These are phyloP conservation scores for Fusarium decemcellulare DNA, from an alignment of 2,329 filamentous ascomycete genomes.

Conservation along the genomic window DNA sequence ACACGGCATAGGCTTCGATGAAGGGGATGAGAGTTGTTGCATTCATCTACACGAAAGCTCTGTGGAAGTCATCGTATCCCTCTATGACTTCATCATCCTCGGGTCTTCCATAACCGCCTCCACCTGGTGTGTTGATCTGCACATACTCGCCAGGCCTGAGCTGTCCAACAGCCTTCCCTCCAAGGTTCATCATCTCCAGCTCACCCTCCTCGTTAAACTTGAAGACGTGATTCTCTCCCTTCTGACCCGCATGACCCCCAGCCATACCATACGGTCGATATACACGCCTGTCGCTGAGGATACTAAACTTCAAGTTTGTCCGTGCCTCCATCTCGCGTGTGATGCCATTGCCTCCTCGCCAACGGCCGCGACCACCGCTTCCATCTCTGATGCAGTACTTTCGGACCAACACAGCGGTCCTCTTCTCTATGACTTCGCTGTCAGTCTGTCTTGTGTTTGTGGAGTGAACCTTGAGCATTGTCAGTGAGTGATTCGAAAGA, in stretches of 20 bases:
- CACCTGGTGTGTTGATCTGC: conserved; percentile 54
- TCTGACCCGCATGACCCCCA: conserved; percentile 46
- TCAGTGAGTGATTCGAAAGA: too few species aligned
- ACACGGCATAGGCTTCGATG: too few species aligned
- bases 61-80: conserved; percentile 20
- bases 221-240: conserved; percentile 49
- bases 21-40: too few species aligned
- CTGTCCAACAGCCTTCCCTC: conserved; percentile 50
- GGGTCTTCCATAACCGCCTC: conserved; percentile 46
- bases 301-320: conserved; percentile 50
- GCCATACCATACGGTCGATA: conserved; percentile 53
- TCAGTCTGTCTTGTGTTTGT: conserved; percentile 90
- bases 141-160: conserved; percentile 52
- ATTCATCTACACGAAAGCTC: conserved; percentile 15
- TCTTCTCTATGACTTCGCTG: conserved; percentile 75
- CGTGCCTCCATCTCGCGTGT: conserved; percentile 54
- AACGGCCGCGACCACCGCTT: conserved; percentile 50
- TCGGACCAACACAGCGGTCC: conserved; percentile 52
- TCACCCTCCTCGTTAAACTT: conserved; percentile 45
- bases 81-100: not conserved
- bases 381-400: conserved; percentile 47
- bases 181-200: conserved; percentile 38
- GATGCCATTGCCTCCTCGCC: conserved; percentile 52
- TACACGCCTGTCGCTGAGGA: conserved; percentile 54
- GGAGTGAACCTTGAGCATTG: conserved; percentile 71